These are phyloP conservation scores for Suillus tomentosus DNA, from an alignment of 768 basidiomycete genomes.

Conservation along the genomic window DNA sequence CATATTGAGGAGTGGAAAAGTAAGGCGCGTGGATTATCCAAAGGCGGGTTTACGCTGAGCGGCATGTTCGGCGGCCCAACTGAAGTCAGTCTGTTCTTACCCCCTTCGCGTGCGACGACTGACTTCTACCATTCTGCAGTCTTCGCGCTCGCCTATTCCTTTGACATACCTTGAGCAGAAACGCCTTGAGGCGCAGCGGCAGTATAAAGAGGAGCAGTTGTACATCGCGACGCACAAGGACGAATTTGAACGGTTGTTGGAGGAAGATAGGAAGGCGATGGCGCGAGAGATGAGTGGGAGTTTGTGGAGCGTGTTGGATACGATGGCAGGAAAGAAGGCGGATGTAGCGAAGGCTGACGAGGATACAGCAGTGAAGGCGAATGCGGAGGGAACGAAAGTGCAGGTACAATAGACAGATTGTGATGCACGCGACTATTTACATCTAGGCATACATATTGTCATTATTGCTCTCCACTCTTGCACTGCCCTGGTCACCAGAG, in stretches of 20 bases:
- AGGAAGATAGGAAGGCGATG: slow-evolving; percentile 53
- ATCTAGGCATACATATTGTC: neutral
- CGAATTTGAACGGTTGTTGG: slow-evolving; percentile 50
- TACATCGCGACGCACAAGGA: slow-evolving; percentile 53
- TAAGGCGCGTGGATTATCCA: slow-evolving; percentile 39
- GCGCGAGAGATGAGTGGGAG: slow-evolving; percentile 49
- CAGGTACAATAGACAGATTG: slow-evolving; percentile 4
- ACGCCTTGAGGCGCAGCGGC: slow-evolving; percentile 49
- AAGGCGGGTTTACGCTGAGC: slow-evolving; percentile 46
- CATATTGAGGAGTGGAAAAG: slow-evolving; percentile 83
- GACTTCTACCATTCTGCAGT: slow-evolving; percentile 13
- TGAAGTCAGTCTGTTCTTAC: slow-evolving; percentile 28
- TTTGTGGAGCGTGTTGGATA: slow-evolving; percentile 35
- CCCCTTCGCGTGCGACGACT: neutral
- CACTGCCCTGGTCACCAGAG: neutral
- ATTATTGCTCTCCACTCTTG: slow-evolving; percentile 1
- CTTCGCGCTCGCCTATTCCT: slow-evolving; percentile 37
- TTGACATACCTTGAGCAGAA: slow-evolving; percentile 56
- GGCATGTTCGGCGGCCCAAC: slow-evolving; percentile 40
- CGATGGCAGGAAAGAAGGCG: slow-evolving; percentile 26
- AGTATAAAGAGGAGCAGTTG: slow-evolving; percentile 54
- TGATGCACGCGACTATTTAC: neutral
- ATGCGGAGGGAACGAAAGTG: neutral
- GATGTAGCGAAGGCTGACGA: slow-evolving; percentile 8
- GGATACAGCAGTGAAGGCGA: too few relatives aligned